Evolutionary conservation across 75 land plant genomes (phyloP).

Genomic region (Picea glauca): DNA sequence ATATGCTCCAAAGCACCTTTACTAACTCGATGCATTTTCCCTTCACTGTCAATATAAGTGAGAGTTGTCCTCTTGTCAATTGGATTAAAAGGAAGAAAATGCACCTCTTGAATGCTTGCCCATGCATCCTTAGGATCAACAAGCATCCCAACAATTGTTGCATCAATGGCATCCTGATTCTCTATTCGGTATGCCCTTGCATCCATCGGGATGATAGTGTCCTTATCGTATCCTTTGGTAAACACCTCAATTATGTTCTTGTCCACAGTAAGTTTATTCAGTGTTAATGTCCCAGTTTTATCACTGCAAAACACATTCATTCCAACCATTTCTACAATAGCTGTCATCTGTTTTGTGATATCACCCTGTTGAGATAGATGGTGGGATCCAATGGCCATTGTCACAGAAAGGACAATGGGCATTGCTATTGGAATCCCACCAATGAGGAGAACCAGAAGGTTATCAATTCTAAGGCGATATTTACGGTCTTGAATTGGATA

Average conservation of each 20-base stretch:
- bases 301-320: slow-evolving; percentile 96
- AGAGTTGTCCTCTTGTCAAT: slow-evolving; percentile 94
- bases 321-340: slow-evolving; percentile 97
- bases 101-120: slow-evolving; percentile 28
- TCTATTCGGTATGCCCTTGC: slow-evolving; percentile 80
- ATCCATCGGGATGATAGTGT: slow-evolving; percentile 71
- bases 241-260: slow-evolving; percentile 85
- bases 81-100: neutral
- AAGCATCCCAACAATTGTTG: slow-evolving; percentile 78
- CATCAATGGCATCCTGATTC: slow-evolving; percentile 92
- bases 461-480: slow-evolving; percentile 84
- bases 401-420: slow-evolving; percentile 89
- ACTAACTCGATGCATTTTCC: slow-evolving; percentile 90
- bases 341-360: slow-evolving; percentile 95
- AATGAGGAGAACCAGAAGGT: slow-evolving; percentile 81
- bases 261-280: slow-evolving; percentile 90
- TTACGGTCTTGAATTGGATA: slow-evolving; percentile 69
- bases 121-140: slow-evolving; percentile 93
- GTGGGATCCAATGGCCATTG: slow-evolving; percentile 94
- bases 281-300: slow-evolving; percentile 88
- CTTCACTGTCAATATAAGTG: slow-evolving; percentile 70
- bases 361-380: slow-evolving; percentile 92
- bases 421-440: slow-evolving; percentile 82
- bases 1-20: slow-evolving; percentile 99
- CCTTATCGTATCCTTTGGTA: slow-evolving; percentile 60